These are phyloP conservation scores for Lathyrus sativus DNA, from an alignment of 306 rosid genomes.

Conservation along the genomic window DNA sequence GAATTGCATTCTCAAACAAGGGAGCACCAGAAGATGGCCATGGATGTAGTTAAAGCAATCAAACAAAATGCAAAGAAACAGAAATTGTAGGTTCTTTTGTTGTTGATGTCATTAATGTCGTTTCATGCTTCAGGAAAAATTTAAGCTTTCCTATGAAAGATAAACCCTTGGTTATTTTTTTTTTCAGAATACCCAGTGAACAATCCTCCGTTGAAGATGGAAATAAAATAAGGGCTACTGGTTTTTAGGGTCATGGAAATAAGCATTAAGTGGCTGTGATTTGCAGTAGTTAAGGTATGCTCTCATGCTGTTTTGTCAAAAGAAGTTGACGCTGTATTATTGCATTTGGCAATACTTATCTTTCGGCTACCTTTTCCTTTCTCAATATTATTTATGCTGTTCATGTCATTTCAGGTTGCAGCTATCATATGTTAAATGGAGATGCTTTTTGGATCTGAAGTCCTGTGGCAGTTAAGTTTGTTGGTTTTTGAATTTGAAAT, in stretches of 20 bases:
- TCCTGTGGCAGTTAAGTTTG: slow-evolving; percentile 97
- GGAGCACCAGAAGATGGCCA: slow-evolving; percentile 92
- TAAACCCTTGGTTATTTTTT: slow-evolving; percentile 24
- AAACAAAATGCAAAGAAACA: slow-evolving; percentile 86
- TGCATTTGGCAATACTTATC: slow-evolving; percentile 54
- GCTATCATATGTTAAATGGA: slow-evolving; percentile 67
- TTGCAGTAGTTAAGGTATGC: slow-evolving; percentile 46
- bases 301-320: slow-evolving; percentile 42
- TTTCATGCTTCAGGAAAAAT: not conserved
- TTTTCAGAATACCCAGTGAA: slow-evolving; percentile 62
- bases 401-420: slow-evolving; percentile 84
- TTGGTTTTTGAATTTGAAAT: slow-evolving; percentile 66
- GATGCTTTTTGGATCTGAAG: slow-evolving; percentile 71
- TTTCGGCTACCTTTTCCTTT: slow-evolving; percentile 44
- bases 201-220: slow-evolving; percentile 68
- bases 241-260: slow-evolving; percentile 64
- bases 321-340: slow-evolving; percentile 56
- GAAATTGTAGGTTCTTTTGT: slow-evolving; percentile 59
- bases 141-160: slow-evolving; percentile 17
- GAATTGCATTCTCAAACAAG: slow-evolving; percentile 92
- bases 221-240: slow-evolving; percentile 51
- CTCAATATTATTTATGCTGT: slow-evolving; percentile 55
- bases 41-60: slow-evolving; percentile 89
- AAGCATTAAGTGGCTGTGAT: slow-evolving; percentile 51
- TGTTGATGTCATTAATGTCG: slow-evolving; percentile 21